Evolutionary conservation across 1,284 basidiomycete genomes (phyloP), one percentile per base, ranked within the genome.

Genomic region (Cystobasidium slooffiae): DNA sequence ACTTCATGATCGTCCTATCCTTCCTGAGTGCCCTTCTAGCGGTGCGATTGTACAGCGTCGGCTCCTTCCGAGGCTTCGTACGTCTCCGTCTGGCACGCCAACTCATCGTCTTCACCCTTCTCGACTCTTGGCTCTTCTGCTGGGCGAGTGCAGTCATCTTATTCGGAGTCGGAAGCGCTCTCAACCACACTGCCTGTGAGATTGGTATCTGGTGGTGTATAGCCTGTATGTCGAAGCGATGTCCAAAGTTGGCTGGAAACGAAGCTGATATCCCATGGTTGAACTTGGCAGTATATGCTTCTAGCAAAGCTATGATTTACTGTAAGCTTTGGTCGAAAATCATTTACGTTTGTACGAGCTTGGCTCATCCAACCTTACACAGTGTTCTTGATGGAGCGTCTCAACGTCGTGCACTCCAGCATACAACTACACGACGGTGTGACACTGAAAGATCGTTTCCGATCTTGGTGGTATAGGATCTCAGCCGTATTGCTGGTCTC

Each of bases 251-350:
- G 51, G n/a, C 22, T 41, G n/a, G 49, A 51, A 8, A 12, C 1
- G n/a, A 31, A n/a, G 64, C 64, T 20, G 53, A 24, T 22, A 14
- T 22, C 16, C 41, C 20, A 7, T 79, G 52, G 76, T 78, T 53
- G 84, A 84, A 78, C 83, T 84, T 59, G 72, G 7, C 79, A n/a
- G 81, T 85, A 64, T 86, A 85, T 75, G 81, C 80, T 0, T 55
- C 37, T 0, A 77, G 74, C 68, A 80, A 81, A 73, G 53, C 84
- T 12, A 77, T 84, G 67, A 83, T 85, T n/a, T 85, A 84, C 74
- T 78, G 81, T 64, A 46, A 55, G 12, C 84, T 76, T 37, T 76
- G 76, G 53, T 77, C 77, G 78, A 83, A 83, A 63, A 47, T 78
- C 67, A 41, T 22, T 20, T 12, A 12, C 14, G 22, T 5, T 14